Percentiles rank a stretch among this genome's conserved stretches.
Conservation (phyloP, 768 basidiomycete genomes). For the Mycena sanguinolenta region DNA sequence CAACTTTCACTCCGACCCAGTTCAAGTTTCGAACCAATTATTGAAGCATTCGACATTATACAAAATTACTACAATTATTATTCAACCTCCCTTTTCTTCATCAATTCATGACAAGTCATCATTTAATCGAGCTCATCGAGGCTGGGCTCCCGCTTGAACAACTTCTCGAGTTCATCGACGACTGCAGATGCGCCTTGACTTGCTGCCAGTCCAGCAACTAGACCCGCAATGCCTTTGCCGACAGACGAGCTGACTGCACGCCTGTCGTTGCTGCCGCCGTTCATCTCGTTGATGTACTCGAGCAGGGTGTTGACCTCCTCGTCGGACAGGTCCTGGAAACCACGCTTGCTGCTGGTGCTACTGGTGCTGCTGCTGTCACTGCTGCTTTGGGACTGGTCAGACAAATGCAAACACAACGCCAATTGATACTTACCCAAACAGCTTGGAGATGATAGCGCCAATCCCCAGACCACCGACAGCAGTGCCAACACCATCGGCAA, state of each 20-base stretch:
- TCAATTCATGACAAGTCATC: not conserved
- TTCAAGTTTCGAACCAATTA: conserved; percentile 8
- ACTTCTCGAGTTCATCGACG: conserved; percentile 12
- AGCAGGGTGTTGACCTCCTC: conserved; percentile 30
- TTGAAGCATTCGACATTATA: conserved; percentile 17
- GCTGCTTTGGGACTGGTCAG: not conserved
- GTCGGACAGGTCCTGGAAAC: conserved; percentile 23
- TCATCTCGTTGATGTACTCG: conserved; percentile 12
- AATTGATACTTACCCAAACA: conserved; percentile 18
- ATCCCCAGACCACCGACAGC: conserved; percentile 30
- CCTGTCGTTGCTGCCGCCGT: conserved; percentile 9
- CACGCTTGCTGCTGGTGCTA: conserved; percentile 11
- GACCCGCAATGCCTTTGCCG: conserved; percentile 24
- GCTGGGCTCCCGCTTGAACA: conserved; percentile 17
- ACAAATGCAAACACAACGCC: not conserved
- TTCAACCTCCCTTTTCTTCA: not conserved
- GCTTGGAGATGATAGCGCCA: conserved; percentile 24
- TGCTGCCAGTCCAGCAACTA: conserved; percentile 20
- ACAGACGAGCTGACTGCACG: conserved; percentile 16
- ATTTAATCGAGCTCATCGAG: conserved; percentile 29
- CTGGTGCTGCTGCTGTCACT: not conserved
- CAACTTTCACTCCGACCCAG: not conserved
- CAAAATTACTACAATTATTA: not conserved
- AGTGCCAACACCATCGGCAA: conserved; percentile 20
- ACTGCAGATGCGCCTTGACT: conserved; percentile 10